A percentile compares a stretch with the other conserved stretches of the same genome.
These are phyloP conservation scores for Tetragonia tetragonoides DNA, from an alignment of 148 eudicot species.

Conservation along the genomic window DNA sequence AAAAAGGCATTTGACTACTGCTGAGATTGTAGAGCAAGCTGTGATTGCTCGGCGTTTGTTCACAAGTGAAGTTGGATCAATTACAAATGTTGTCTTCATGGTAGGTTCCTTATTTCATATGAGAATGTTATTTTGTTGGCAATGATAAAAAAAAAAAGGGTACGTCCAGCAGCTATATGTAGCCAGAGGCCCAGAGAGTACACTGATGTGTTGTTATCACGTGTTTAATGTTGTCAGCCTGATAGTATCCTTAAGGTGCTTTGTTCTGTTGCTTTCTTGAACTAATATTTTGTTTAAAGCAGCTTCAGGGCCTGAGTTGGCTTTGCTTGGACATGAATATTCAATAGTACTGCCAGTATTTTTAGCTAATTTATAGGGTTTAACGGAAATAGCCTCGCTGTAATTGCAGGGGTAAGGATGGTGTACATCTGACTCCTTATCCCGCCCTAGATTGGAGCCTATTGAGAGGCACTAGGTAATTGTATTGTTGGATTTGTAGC, in stretches of 20 bases:
- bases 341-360: background rate
- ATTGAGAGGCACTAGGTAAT: too few species aligned
- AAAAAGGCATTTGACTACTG: constrained; percentile 70
- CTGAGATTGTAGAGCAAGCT: constrained; percentile 90
- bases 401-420: too few species aligned
- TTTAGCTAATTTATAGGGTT: background rate
- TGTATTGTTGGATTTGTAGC: too few species aligned
- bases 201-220: background rate
- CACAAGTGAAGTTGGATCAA: constrained; percentile 70
- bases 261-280: constrained; percentile 1
- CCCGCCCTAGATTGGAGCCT: too few species aligned
- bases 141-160: background rate
- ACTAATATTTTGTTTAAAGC: background rate
- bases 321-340: background rate
- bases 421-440: too few species aligned
- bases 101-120: constrained; percentile 30
- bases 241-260: background rate
- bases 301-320: background rate
- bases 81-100: constrained; percentile 92
- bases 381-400: too few species aligned
- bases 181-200: background rate
- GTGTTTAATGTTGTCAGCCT: background rate
- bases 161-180: background rate
- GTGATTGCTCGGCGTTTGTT: constrained; percentile 78
- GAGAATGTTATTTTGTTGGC: background rate